Base-by-base conservation (phyloP, 2,329 filamentous ascomycete genomes). In the Alternaria arborescens region DNA sequence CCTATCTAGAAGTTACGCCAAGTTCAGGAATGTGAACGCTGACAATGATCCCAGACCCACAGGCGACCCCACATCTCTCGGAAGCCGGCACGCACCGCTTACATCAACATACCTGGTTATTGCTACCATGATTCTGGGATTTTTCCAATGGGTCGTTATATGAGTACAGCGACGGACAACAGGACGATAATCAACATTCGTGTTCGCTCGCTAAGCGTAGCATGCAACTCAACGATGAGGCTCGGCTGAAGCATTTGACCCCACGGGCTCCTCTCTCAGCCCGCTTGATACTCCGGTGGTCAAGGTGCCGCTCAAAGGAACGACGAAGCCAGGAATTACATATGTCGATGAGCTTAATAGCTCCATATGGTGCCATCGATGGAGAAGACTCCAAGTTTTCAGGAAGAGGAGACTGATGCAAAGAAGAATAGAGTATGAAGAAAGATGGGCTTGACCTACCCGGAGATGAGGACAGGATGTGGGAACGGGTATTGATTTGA, bases 81-180 rank as follows among this genome's bases (percentile, higher is more conserved):
- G 62, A 44, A 55, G 10, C 41, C 56, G 32, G 22, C 12, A 44
- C 22, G 16, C 40, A 32, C 48, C 63, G 26, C 54, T 58, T 61
- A 28, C 60, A 44, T 61, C 57, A 4, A 10, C 46, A 6, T 58
- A 51, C 36, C n/a, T 68, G 16, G 40, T 58, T 16, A 48, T 55
- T 43, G 32, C 42, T 22, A 55, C 52, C 2, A 36, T 63, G 4
- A 14, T 55, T 3, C 12, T 71, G 12, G 55, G 54, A 18, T 4
- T 67, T 14, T 32, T 66, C 5, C 65, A 69, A 44, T 66, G 62
- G 66, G 28, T 62, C 2, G 52, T 47, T 22, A 55, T 61, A 30
- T 69, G 67, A 69, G 48, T 5, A 12, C 11, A 12, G 22, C 3
- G 20, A n/a, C 22, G 16, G 3, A 26, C 7, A 26, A 20, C 5